Evolutionary conservation across 2,329 filamentous ascomycete species (phyloP), one percentile per base, ranked within the genome.

Genomic region (Botryotinia calthae): DNA sequence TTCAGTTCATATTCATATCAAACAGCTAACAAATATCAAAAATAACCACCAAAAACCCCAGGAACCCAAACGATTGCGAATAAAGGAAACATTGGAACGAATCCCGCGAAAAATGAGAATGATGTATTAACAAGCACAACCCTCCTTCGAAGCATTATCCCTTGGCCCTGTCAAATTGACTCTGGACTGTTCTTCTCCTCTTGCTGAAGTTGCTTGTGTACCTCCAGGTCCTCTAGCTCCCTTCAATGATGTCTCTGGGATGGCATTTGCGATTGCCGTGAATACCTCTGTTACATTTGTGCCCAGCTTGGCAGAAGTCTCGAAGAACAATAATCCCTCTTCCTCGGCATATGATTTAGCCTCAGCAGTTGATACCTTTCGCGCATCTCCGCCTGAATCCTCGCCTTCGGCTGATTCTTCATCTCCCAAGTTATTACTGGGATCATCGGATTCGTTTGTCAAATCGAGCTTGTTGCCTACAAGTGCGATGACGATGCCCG

Each of bases 391-490:
- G 37, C 90, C 89, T 68, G 89, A 87, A 67, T 85, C 89, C 72
- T 88, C 89, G 61, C 86, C 88, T 58, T 84, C 86, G 20, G 82
- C 83, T 51, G 79, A 82, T 71, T 83, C 82, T 44, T 79, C 82
- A 31, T 85, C 86, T 46, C 84, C 85, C 22, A 84, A 84, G 10
- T 84, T 85, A 51, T 86, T 87, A 72, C 85, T 85, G 18, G 82
- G 82, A 42, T 81, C 82, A 76, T 74, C 84, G 76, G 78, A 78
- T 76, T 91, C 90, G 79, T 86, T 90, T 68, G 93, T 93, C 79
- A 99, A 86, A 86, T 99, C 95, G 75, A 96, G 87, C 86, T 97
- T 97, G 88, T 99, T 99, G 80, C 95, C 95, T 54, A 98, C 96
- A 62, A 99, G 89, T 71, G 95, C 94, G 80, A 99, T 98, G 73